Base-by-base conservation (phyloP, 345 rosid genomes). In the Arabis alpina region DNA sequence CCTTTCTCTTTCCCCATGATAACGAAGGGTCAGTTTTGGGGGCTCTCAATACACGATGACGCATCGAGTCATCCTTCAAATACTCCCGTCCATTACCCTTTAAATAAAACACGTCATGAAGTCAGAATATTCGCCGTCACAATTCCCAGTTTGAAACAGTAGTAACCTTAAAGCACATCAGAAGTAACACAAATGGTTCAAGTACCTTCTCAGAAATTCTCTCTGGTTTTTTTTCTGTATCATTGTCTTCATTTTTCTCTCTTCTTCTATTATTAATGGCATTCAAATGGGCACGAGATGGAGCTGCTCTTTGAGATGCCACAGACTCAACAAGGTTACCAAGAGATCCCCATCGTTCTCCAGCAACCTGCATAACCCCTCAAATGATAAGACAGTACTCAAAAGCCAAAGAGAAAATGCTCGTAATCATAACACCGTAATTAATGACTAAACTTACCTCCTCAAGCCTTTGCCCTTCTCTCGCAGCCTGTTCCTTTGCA, bases 401-500 rank as follows among this genome's bases (percentile, higher is more conserved):
- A 15, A 67, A 54, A 30, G 44, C 19, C 47, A 40, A 13, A 58
- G 9, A 49, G 64, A 57, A 64, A 43, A 71, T n/a, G 37, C 51
- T 49, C 61, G 23, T 19, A 41, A 32, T 41, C 16, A 13, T 24
- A 71, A 23, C n/a, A 27, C 45, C 10, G 16, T 42, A 66, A 23
- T 4, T 23, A 34, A 52, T 32, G 8, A 54, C 54, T 23, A 55
- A 77, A 19, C 61, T 64, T 64, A 90, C 98, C 79, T 91, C 90
- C 13, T 84, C 83, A 41, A 91, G 79, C 24, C 64, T 79, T 61
- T 81, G 77, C 37, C 97, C 98, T 25, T 93, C 96, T 68, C 98
- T 86, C 12, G 84, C 88, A 27, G 98, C 97, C 67, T 93, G 95
- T 83, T 93, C 98, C 63, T 83, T 78, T 5, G 97, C 88, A 64